phyloP scores from a whole-genome alignment of 2,329 filamentous ascomycete genomes.

The Apiospora aurea region DNA sequence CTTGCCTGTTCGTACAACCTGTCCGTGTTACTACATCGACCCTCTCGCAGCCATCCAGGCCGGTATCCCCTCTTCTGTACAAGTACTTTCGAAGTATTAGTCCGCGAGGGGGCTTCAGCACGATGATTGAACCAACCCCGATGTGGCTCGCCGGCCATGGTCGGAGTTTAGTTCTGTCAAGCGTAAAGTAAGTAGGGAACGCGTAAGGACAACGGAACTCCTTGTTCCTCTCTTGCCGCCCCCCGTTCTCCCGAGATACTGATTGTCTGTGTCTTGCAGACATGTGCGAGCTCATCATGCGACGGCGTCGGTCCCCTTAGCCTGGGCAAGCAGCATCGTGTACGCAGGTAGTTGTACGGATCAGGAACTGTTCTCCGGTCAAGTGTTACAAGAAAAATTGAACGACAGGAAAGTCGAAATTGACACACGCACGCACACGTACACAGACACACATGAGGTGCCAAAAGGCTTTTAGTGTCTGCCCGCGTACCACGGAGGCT shows the following conservation, averaged over 20 bases:
- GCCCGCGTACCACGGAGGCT: background rate
- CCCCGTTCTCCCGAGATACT: background rate
- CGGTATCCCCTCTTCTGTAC: background rate
- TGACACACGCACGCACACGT: background rate
- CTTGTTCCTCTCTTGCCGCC: background rate
- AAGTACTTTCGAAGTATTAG: background rate
- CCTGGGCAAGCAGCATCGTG: background rate
- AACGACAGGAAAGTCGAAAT: background rate
- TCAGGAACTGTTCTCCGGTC: conserved; percentile 13
- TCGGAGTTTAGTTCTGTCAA: background rate
- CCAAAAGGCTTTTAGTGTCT: background rate
- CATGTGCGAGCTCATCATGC: background rate
- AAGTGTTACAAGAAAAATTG: background rate
- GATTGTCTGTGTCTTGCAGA: background rate
- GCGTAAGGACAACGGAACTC: background rate
- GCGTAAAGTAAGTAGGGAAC: background rate
- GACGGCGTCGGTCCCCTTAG: background rate
- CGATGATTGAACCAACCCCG: background rate
- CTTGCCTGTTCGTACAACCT: background rate
- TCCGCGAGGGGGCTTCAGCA: background rate
- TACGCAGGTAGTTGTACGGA: background rate
- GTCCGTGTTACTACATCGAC: background rate
- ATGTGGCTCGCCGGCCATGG: background rate
- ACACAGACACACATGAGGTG: background rate
- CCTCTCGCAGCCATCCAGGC: background rate